Conservation (phyloP, 2,329 filamentous ascomycete species). For the Tolypocladium paradoxum region DNA sequence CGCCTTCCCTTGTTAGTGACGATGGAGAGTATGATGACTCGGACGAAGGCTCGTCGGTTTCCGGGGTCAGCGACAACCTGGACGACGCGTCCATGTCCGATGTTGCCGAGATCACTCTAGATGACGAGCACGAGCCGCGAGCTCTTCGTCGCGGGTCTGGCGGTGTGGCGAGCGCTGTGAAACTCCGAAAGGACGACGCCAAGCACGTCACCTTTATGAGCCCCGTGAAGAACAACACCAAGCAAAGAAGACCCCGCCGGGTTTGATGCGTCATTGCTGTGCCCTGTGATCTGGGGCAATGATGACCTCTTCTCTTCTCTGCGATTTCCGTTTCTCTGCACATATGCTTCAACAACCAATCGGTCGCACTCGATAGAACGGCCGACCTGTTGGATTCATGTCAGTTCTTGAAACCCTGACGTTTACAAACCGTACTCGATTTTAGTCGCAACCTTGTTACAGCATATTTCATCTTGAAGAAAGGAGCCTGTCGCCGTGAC, state of each 20-base stretch:
- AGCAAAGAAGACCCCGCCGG: constrained; percentile 19
- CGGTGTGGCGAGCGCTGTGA: constrained; percentile 32
- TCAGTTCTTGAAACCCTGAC: constrained; percentile 1
- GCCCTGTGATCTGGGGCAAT: neutral
- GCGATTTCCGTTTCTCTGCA: neutral
- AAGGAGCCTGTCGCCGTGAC: neutral
- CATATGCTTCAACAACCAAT: neutral
- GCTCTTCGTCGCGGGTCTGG: constrained; percentile 32
- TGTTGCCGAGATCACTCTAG: constrained; percentile 50
- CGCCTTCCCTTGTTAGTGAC: constrained; percentile 70
- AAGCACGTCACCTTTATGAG: constrained; percentile 47
- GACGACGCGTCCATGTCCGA: constrained; percentile 51
- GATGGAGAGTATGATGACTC: constrained; percentile 70
- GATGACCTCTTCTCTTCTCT: constrained; percentile 15
- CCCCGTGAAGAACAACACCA: constrained; percentile 32
- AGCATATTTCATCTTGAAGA: constrained; percentile 2
- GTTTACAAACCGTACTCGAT: constrained; percentile 3
- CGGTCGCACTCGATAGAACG: constrained; percentile 2
- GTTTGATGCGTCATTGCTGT: constrained; percentile 10
- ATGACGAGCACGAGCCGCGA: constrained; percentile 41
- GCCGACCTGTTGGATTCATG: constrained; percentile 2
- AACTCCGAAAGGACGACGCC: constrained; percentile 41
- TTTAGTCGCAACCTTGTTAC: constrained; percentile 4
- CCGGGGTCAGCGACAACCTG: constrained; percentile 44
- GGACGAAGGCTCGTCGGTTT: constrained; percentile 50